Percentiles rank a stretch among this genome's conserved stretches.
Conservation (phyloP, 2,329 filamentous ascomycete genomes). For the Myriosclerotinia duriaeana region DNA sequence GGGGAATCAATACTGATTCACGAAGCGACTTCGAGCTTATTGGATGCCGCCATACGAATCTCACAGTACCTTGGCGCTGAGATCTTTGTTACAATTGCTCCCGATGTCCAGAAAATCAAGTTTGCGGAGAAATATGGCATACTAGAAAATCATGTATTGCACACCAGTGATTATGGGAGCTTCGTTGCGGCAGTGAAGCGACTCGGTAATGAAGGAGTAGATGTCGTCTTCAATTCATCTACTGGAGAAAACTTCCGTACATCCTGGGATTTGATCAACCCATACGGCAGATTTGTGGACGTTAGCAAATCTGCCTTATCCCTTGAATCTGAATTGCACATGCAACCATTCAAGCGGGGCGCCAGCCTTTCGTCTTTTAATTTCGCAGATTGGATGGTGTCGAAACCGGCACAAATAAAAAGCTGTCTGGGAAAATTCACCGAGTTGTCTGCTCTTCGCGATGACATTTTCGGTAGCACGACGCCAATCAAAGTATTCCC, state of each 20-base stretch:
- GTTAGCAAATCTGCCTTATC: constrained; percentile 41
- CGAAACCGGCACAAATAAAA: not conserved
- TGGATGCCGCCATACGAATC: constrained; percentile 39
- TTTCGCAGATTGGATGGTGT: not conserved
- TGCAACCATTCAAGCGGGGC: constrained; percentile 41
- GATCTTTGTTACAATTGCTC: constrained; percentile 35
- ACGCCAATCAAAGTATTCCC: not conserved
- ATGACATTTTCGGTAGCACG: not conserved
- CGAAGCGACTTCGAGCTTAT: constrained; percentile 38
- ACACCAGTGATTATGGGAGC: constrained; percentile 12
- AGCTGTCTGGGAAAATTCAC: not conserved
- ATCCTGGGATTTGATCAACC: constrained; percentile 41
- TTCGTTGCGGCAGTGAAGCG: constrained; percentile 35
- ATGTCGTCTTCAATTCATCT: constrained; percentile 37
- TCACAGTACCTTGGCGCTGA: constrained; percentile 37
- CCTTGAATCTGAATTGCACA: constrained; percentile 37
- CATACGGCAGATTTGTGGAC: constrained; percentile 43
- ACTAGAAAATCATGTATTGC: constrained; percentile 26
- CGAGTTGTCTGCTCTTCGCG: not conserved
- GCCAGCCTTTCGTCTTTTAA: constrained; percentile 46
- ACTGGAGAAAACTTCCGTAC: constrained; percentile 31
- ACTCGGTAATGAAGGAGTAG: constrained; percentile 34
- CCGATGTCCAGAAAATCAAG: constrained; percentile 19
- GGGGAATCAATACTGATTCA: constrained; percentile 41
- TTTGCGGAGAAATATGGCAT: constrained; percentile 28